Evolutionary conservation across 2,329 filamentous ascomycete species (phyloP).

Genomic region (Ophiocordyceps camponoti-floridani): DNA sequence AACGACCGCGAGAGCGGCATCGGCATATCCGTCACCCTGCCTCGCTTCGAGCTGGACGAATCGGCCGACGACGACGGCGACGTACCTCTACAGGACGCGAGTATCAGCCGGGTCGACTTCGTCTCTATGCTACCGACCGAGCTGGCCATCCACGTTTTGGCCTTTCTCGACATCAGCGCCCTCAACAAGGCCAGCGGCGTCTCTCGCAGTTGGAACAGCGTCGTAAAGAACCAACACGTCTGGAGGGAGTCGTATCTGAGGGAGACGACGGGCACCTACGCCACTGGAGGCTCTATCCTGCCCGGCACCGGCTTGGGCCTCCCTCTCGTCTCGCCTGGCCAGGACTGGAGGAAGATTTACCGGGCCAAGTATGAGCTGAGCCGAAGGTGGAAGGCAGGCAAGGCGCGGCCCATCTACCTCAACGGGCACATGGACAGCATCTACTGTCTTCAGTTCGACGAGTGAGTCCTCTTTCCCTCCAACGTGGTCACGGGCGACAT

Average conservation of each 20-base stretch:
- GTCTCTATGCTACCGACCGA: conserved; percentile 35
- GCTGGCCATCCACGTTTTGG: conserved; percentile 39
- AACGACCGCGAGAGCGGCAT: conserved; percentile 48
- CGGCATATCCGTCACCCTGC: conserved; percentile 34
- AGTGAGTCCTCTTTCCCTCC: conserved; percentile 35
- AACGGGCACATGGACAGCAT: conserved; percentile 92
- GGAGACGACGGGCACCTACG: conserved; percentile 42
- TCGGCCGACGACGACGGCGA: conserved; percentile 13
- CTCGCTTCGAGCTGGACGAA: conserved; percentile 19
- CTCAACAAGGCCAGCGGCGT: conserved; percentile 31
- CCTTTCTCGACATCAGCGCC: conserved; percentile 33
- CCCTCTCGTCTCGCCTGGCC: conserved; percentile 35
- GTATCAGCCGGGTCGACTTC: conserved; percentile 39
- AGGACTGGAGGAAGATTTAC: conserved; percentile 79
- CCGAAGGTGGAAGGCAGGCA: conserved; percentile 60
- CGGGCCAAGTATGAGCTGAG: conserved; percentile 59
- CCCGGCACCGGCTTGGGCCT: conserved; percentile 40
- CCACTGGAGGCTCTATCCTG: conserved; percentile 31
- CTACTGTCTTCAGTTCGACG: conserved; percentile 95
- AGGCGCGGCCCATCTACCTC: conserved; percentile 69
- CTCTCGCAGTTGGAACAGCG: conserved; percentile 28
- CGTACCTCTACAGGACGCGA: conserved; percentile 14
- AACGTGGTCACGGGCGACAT: neutral
- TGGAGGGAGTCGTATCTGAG: conserved; percentile 47
- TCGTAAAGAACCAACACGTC: conserved; percentile 35